Conservation (phyloP, 805 yeast genomes). For the Sporopachydermia quercuum region DNA sequence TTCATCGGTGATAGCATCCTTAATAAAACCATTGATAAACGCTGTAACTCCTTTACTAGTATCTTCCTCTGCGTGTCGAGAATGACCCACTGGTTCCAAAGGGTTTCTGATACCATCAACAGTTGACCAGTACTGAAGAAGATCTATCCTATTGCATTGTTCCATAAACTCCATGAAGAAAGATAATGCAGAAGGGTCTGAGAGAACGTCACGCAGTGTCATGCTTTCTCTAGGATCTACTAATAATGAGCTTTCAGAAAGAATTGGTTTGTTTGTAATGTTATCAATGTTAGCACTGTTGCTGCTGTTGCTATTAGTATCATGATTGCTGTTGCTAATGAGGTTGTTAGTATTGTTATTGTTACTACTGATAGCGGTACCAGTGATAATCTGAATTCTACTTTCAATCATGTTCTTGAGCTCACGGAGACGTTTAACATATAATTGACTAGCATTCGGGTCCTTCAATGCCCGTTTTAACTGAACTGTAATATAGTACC, state of each 20-base stretch:
- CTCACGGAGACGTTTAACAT: slow-evolving; percentile 17
- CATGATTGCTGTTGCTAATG: not conserved
- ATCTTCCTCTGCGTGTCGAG: slow-evolving; percentile 11
- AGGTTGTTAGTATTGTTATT: not conserved
- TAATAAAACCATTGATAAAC: slow-evolving; percentile 12
- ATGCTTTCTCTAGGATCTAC: slow-evolving; percentile 16
- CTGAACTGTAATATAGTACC: slow-evolving; percentile 26
- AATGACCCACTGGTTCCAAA: slow-evolving; percentile 33
- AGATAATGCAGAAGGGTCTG: slow-evolving; percentile 31
- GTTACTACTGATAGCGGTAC: not conserved
- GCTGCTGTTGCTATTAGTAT: not conserved
- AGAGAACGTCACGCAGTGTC: slow-evolving; percentile 29
- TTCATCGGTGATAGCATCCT: no score
- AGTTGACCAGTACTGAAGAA: slow-evolving; percentile 50
- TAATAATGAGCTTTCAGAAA: not conserved
- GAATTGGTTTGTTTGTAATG: slow-evolving; percentile 4
- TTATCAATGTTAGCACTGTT: not conserved
- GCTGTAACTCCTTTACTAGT: slow-evolving; percentile 16
- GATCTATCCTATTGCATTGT: slow-evolving; percentile 25
- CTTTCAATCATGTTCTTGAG: slow-evolving; percentile 19
- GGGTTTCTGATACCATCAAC: slow-evolving; percentile 64
- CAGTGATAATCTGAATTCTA: slow-evolving; percentile 15
- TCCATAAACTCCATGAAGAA: slow-evolving; percentile 44
- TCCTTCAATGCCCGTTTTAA: slow-evolving; percentile 25
- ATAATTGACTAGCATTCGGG: slow-evolving; percentile 15